A percentile compares a stretch with the other conserved stretches of the same genome.
These are phyloP conservation scores for Citrus cavaleriei DNA, from an alignment of 345 rosid genomes.

Conservation along the genomic window DNA sequence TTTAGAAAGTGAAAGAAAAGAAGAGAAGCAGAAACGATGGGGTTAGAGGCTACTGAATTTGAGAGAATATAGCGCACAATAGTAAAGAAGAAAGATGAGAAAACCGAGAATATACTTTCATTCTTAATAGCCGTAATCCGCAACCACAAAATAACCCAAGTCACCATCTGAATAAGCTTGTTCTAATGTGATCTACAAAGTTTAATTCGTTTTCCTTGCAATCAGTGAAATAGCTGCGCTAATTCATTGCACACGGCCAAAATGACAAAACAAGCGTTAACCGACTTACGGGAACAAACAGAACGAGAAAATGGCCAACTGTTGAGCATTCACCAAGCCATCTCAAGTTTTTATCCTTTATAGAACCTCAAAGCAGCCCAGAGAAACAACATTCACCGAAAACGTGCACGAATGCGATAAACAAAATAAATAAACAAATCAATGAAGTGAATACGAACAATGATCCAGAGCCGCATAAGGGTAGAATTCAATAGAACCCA, in stretches of 20 bases:
- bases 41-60: neutral
- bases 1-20: neutral
- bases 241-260: neutral
- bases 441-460: neutral
- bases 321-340: neutral
- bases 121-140: neutral
- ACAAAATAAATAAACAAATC: neutral
- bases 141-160: neutral
- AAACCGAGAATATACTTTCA: neutral
- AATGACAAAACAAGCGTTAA: neutral
- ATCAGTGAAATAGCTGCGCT: neutral
- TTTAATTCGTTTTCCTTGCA: neutral
- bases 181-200: neutral
- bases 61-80: neutral
- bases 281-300: neutral
- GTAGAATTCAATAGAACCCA: neutral
- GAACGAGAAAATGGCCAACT: neutral
- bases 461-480: neutral
- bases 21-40: neutral
- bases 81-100: neutral
- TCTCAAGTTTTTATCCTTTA: neutral
- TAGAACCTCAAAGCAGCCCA: neutral
- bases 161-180: neutral
- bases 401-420: neutral
- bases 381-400: neutral